Percentiles rank a stretch among this genome's conserved stretches.
Conservation (phyloP, 495 filamentous ascomycete genomes). For the Penicillium taxi region DNA sequence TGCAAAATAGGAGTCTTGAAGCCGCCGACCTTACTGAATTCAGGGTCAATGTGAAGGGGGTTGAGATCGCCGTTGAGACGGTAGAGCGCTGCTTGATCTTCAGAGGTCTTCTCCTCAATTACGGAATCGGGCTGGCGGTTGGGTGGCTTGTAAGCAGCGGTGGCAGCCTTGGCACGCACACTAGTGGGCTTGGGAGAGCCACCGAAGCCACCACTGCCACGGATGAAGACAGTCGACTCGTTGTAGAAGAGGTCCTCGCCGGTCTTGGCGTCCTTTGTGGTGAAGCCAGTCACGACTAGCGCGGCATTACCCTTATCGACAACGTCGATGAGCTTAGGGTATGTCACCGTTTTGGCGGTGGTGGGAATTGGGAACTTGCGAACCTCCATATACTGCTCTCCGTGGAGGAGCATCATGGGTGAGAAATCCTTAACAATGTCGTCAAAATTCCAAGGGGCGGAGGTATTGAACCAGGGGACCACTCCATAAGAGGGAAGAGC, state of each 20-base stretch:
- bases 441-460: slow-evolving; percentile 68
- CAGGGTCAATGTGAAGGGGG: slow-evolving; percentile 91
- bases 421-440: slow-evolving; percentile 90
- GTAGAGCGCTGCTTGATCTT: slow-evolving; percentile 95
- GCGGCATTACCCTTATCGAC: slow-evolving; percentile 92
- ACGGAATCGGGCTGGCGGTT: slow-evolving; percentile 69
- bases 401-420: slow-evolving; percentile 98
- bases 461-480: slow-evolving; percentile 82
- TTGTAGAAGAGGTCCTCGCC: slow-evolving; percentile 96
- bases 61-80: slow-evolving; percentile 87
- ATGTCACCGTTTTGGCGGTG: slow-evolving; percentile 67
- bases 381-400: slow-evolving; percentile 97
- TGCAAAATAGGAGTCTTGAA: slow-evolving; percentile 95
- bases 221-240: slow-evolving; percentile 83
- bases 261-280: slow-evolving; percentile 67
- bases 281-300: slow-evolving; percentile 69
- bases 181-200: slow-evolving; percentile 71
- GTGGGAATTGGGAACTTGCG: slow-evolving; percentile 93
- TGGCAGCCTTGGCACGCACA: slow-evolving; percentile 61
- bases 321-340: slow-evolving; percentile 84
- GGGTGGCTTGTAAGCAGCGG: slow-evolving; percentile 70
- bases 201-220: slow-evolving; percentile 87
- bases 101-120: slow-evolving; percentile 80
- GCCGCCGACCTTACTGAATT: slow-evolving; percentile 88
- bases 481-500: slow-evolving; percentile 91